phyloP scores from a whole-genome alignment of 225 moss, liverwort and hornwort species.

The Pseudisothecium myosuroides region DNA sequence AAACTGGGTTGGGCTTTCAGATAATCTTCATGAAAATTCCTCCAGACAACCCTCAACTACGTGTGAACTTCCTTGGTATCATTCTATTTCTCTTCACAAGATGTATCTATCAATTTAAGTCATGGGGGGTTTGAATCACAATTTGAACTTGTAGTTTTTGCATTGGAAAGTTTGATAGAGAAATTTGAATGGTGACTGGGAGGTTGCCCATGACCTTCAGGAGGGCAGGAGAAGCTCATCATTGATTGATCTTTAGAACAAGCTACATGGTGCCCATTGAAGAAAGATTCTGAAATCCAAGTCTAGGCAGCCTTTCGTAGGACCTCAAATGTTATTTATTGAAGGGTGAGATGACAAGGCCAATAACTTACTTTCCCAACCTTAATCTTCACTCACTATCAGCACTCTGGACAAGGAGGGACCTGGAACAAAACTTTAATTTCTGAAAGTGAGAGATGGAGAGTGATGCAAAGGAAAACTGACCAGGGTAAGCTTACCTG shows the following conservation, averaged over 20 bases:
- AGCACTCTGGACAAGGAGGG: not conserved
- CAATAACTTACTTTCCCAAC: not conserved
- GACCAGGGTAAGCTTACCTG: too few species aligned
- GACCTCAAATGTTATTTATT: not conserved
- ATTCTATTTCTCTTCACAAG: not conserved
- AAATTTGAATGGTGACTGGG: too few species aligned
- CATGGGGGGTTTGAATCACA: too few species aligned
- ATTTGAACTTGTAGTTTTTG: too few species aligned
- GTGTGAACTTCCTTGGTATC: not conserved
- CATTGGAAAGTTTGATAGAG: too few species aligned
- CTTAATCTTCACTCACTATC: not conserved
- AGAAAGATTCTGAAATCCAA: not conserved
- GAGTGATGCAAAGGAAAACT: too few species aligned
- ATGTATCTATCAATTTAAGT: not conserved
- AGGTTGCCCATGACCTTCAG: too few species aligned
- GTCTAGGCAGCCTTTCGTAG: accelerated
- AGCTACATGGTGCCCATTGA: not conserved
- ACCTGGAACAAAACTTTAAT: too few species aligned
- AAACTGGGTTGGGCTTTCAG: accelerated
- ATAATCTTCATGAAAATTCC: not conserved
- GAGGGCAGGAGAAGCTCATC: too few species aligned
- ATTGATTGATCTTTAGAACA: too few species aligned
- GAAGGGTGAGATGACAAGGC: not conserved
- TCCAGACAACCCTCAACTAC: accelerated
- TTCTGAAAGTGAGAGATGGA: not conserved